Percentiles rank a stretch among this genome's conserved stretches.
Evolutionary conservation across 305 asterid species (phyloP).

Genomic region (Solanum chacoense): DNA sequence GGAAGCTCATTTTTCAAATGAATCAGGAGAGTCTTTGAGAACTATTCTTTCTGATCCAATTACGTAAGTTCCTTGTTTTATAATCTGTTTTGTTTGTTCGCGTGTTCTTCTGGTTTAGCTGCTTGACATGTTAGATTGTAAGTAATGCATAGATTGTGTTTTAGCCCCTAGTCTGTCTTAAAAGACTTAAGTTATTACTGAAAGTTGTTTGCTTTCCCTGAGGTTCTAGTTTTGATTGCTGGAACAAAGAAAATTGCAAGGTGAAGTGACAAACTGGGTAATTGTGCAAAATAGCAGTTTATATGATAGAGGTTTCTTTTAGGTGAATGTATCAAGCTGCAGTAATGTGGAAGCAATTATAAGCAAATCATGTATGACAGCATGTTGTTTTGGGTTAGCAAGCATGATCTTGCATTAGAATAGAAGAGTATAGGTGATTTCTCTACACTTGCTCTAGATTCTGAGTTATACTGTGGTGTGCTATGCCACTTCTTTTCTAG

Average conservation of each 20-base stretch:
- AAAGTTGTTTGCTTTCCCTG: background rate
- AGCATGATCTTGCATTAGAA: background rate
- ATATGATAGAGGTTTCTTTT: background rate
- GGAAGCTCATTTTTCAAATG: constrained; percentile 41
- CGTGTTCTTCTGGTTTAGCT: background rate
- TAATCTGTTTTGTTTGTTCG: background rate
- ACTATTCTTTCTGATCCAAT: constrained; percentile 74
- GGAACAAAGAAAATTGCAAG: background rate
- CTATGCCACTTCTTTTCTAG: background rate
- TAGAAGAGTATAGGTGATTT: background rate
- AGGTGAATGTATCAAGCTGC: background rate
- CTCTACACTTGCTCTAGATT: background rate
- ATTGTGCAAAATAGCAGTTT: background rate
- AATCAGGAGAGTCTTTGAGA: constrained; percentile 68
- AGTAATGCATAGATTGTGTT: background rate
- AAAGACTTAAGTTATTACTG: background rate
- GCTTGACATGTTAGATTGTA: background rate
- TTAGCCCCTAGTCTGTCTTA: background rate
- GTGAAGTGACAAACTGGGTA: background rate
- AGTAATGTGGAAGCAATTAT: background rate
- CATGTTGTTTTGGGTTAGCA: background rate
- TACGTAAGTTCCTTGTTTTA: constrained; percentile 38
- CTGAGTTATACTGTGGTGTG: background rate
- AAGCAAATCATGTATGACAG: background rate
- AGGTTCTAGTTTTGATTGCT: background rate